Evolutionary conservation across 2,329 filamentous ascomycete species (phyloP).

Genomic region (Fusarium buxicola): DNA sequence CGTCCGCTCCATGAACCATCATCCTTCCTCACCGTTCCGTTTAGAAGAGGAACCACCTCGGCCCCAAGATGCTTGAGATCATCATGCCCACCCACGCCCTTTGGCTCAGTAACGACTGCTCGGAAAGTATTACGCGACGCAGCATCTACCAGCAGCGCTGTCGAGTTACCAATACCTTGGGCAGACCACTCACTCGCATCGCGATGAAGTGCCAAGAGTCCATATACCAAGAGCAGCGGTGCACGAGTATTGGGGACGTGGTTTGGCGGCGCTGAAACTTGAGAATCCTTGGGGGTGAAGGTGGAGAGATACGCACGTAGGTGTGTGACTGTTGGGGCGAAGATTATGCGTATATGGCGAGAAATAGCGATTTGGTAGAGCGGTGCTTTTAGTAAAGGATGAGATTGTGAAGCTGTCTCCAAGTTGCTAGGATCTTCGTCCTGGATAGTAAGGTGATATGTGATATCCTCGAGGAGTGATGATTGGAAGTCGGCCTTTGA

Average conservation of each 20-base stretch:
- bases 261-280: slow-evolving; percentile 53
- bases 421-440: slow-evolving; percentile 3
- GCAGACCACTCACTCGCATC: slow-evolving; percentile 80
- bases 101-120: slow-evolving; percentile 62
- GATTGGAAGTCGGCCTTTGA: slow-evolving; percentile 72
- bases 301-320: slow-evolving; percentile 80
- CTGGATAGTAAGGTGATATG: slow-evolving; percentile 35
- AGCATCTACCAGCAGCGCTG: slow-evolving; percentile 72
- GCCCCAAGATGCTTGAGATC: slow-evolving; percentile 56
- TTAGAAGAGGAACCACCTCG: slow-evolving; percentile 71
- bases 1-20: slow-evolving; percentile 68
- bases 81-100: slow-evolving; percentile 44
- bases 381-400: slow-evolving; percentile 67
- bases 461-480: slow-evolving; percentile 64
- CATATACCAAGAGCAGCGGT: slow-evolving; percentile 71
- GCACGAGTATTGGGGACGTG: slow-evolving; percentile 16
- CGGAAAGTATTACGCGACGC: slow-evolving; percentile 59
- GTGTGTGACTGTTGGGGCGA: slow-evolving; percentile 79
- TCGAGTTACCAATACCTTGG: slow-evolving; percentile 74
- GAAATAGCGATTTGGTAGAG: slow-evolving; percentile 77
- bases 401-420: not conserved
- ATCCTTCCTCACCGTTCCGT: slow-evolving; percentile 63
- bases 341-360: slow-evolving; percentile 75
- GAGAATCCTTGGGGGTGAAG: slow-evolving; percentile 56
- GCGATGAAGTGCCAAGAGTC: slow-evolving; percentile 73